A percentile compares a stretch with the other conserved stretches of the same genome.
These are phyloP conservation scores for Pestalotiopsis sp. DNA, from an alignment of 2,329 filamentous ascomycete species.

Conservation along the genomic window DNA sequence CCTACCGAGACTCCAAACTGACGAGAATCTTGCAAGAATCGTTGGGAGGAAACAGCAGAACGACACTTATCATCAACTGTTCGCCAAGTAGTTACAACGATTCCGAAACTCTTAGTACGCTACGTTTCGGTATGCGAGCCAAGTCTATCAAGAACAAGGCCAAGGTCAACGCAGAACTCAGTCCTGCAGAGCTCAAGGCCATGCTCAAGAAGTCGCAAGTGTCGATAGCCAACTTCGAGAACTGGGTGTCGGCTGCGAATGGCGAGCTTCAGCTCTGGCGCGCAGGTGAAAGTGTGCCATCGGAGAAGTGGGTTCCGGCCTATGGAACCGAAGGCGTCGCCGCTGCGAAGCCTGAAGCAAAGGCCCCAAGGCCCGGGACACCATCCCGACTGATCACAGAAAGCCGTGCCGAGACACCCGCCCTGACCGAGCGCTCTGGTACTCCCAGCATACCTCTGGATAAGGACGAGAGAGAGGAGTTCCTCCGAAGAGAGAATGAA, in stretches of 20 bases:
- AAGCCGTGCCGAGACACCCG: conserved; percentile 63
- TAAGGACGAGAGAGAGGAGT: conserved; percentile 96
- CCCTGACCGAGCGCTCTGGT: conserved; percentile 77
- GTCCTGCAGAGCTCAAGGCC: conserved; percentile 90
- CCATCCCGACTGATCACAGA: conserved; percentile 55
- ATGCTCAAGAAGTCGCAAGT: conserved; percentile 90
- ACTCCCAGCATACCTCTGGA: conserved; percentile 89
- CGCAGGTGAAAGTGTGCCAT: conserved; percentile 83
- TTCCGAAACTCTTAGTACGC: conserved; percentile 86
- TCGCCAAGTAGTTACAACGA: conserved; percentile 99
- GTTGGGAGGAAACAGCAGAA: conserved; percentile 94
- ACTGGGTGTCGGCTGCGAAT: conserved; percentile 3
- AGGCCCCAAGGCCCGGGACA: conserved; percentile 54
- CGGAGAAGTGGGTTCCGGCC: conserved; percentile 81
- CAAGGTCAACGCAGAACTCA: conserved; percentile 98
- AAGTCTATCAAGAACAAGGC: conserved; percentile 99
- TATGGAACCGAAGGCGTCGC: conserved; percentile 55
- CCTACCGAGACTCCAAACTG: conserved; percentile 97
- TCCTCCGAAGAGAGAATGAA: conserved; percentile 92
- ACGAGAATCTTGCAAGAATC: conserved; percentile 97
- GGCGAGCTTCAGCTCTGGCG: conserved; percentile 87
- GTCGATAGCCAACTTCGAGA: conserved; percentile 81
- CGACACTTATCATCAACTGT: conserved; percentile 98
- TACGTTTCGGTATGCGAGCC: conserved; percentile 92
- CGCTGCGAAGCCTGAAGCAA: conserved; percentile 45